These are phyloP conservation scores for Hyphopichia fennica DNA, from an alignment of 1,139 yeast genomes.

Conservation along the genomic window DNA sequence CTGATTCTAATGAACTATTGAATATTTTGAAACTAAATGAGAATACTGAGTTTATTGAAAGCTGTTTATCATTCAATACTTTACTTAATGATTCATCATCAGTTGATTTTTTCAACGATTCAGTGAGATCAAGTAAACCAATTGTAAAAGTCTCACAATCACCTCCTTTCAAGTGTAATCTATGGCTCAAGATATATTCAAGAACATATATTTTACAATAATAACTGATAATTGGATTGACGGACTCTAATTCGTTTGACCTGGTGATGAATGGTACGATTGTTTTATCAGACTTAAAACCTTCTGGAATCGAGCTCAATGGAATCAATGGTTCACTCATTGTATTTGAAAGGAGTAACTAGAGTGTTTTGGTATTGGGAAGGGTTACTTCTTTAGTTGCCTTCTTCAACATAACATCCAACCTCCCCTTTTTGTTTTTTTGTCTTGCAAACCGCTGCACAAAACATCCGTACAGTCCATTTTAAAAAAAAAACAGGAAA, in stretches of 20 bases:
- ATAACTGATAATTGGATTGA: constrained; percentile 57
- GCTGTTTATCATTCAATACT: constrained; percentile 55
- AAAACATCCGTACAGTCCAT: neutral
- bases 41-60: constrained; percentile 58
- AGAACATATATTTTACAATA: constrained; percentile 63
- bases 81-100: constrained; percentile 36
- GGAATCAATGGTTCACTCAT: neutral
- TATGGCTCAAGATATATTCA: constrained; percentile 59
- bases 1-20: constrained; percentile 41
- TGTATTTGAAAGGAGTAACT: neutral
- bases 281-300: constrained; percentile 32
- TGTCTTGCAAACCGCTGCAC: neutral
- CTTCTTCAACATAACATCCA: no score
- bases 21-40: constrained; percentile 64
- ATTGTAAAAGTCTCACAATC: constrained; percentile 61
- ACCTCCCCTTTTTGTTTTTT: neutral
- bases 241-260: constrained; percentile 48
- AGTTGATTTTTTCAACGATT: constrained; percentile 38
- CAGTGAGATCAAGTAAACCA: constrained; percentile 63
- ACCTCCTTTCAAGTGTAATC: constrained; percentile 53
- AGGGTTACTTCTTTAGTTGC: no score
- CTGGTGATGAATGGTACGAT: constrained; percentile 48
- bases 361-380: neutral
- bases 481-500: no score
- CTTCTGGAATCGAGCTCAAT: constrained; percentile 25